Percentiles rank a stretch among this genome's conserved stretches.
Conservation (phyloP, 768 basidiomycete species). For the Steccherinum ochraceum region DNA sequence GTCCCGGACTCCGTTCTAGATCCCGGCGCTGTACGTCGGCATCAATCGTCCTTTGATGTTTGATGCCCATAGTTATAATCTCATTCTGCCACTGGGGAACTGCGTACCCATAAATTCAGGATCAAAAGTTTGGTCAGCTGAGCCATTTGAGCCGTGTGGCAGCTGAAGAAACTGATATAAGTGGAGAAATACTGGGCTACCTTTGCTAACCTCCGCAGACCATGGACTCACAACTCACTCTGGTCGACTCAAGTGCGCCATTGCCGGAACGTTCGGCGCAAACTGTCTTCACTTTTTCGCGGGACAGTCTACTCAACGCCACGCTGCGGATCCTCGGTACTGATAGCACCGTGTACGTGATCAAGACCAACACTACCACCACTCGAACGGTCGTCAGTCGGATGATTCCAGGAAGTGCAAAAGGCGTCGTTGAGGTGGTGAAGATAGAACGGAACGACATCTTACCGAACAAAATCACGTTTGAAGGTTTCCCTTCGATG, state of each 20-base stretch:
- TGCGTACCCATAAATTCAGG: too few relatives aligned
- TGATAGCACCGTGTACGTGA: background rate
- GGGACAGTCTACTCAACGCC: slow-evolving; percentile 6
- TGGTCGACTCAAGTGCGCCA: background rate
- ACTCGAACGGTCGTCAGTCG: background rate
- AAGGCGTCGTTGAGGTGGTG: background rate
- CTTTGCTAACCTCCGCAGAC: too few relatives aligned
- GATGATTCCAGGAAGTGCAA: background rate
- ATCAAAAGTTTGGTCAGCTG: too few relatives aligned
- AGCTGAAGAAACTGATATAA: too few relatives aligned
- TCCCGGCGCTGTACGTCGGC: too few relatives aligned
- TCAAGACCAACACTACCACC: background rate
- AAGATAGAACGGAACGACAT: slow-evolving; percentile 3
- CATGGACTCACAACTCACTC: slow-evolving; percentile 5
- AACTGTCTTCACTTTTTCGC: slow-evolving; percentile 2
- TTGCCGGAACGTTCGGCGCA: slow-evolving; percentile 4
- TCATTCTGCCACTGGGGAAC: too few relatives aligned
- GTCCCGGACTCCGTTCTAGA: too few relatives aligned
- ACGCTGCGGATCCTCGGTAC: background rate
- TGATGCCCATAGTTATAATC: too few relatives aligned
- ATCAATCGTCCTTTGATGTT: too few relatives aligned
- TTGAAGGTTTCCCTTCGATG: background rate
- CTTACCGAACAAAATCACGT: slow-evolving; percentile 2
- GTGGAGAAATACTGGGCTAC: too few relatives aligned
- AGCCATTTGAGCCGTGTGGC: too few relatives aligned